phyloP scores from a whole-genome alignment of 1,139 yeast genomes.

The Geotrichum siamense region DNA sequence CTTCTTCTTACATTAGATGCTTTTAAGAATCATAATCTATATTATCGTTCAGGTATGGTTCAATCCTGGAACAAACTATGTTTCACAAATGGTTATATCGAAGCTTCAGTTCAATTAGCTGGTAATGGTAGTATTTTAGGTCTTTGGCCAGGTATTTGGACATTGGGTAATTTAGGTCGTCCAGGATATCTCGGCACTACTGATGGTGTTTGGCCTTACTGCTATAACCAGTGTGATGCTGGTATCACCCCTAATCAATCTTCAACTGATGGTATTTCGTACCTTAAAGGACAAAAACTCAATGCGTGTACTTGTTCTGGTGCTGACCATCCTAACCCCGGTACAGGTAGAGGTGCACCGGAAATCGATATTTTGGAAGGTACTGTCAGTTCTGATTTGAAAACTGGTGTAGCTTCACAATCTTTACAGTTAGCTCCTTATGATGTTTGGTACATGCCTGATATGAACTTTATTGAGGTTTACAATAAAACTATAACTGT shows the following conservation, averaged over 20 bases:
- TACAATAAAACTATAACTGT: conserved; percentile 54
- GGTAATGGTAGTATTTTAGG: conserved; percentile 64
- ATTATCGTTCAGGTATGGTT: conserved; percentile 76
- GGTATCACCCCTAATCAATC: conserved; percentile 90
- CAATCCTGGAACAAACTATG: conserved; percentile 82
- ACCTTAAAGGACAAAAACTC: conserved; percentile 69
- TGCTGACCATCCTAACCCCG: conserved; percentile 72
- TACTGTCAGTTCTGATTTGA: conserved; percentile 41
- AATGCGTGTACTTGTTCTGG: conserved; percentile 65
- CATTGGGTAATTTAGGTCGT: conserved; percentile 77
- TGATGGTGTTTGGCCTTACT: conserved; percentile 86
- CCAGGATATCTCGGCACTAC: conserved; percentile 75
- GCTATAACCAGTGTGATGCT: conserved; percentile 76
- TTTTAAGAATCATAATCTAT: conserved; percentile 58
- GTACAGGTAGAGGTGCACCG: conserved; percentile 81
- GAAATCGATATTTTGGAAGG: conserved; percentile 85
- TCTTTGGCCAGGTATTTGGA: conserved; percentile 89
- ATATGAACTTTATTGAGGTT: conserved; percentile 61
- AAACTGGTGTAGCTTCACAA: conserved; percentile 64
- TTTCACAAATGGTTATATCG: conserved; percentile 67
- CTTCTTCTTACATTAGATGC: conserved; percentile 66
- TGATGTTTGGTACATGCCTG: conserved; percentile 82
- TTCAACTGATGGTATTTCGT: conserved; percentile 71
- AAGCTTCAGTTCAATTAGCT: conserved; percentile 64
- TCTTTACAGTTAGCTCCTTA: conserved; percentile 78